Base-by-base conservation (phyloP, 306 rosid species). In the Begonia masoniana region DNA sequence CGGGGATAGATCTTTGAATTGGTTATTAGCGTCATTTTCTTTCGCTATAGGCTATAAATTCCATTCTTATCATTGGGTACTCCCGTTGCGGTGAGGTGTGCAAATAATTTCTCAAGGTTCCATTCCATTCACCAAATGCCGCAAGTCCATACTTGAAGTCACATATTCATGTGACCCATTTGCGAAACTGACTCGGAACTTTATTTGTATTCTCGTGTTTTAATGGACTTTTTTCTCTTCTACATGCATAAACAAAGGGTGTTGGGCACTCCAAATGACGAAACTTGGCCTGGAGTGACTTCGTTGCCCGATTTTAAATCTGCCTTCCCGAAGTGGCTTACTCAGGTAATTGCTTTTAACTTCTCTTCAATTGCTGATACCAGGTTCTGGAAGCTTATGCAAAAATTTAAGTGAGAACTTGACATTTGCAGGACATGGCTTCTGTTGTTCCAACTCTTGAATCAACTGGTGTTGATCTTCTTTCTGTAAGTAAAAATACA, bases 231-330 rank as follows among this genome's bases (percentile, higher is more conserved):
- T 39, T 35, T 16, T 52, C 58, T 55, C 56, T 71, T 61, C 52
- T 66, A 11, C 31, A 58, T 4, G 21, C 52, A 11, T 3, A 42
- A 51, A 39, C 82, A 76, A 75, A 87, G 96, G 70, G 69, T 83
- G 70, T 13, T 72, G 86, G 96, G 96, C 21, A 83, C 88, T 6
- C 96, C 96, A 62, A 87, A 62, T 14, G 96, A 83, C 55, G 87
- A 87, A 60, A 74, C 82, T 47, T 87, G 94, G 94, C 94, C 94
- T 24, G 94, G 94, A 74, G 88, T 87, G 71, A 80, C 68, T 74
- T 78, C 88, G 60, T 69, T 87, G 82, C 99, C 99, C 65, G 99
- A 91, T 77, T 91, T 75, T 63, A 91, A 86, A 67, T 75, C 92
- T 66, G 70, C 99, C 66, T 91, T 91, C 63, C 99, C 99, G 45